Evolutionary conservation across 2,329 filamentous ascomycete genomes (phyloP), one percentile per base, ranked within the genome.

Genomic region (Aspergillus jensenii): DNA sequence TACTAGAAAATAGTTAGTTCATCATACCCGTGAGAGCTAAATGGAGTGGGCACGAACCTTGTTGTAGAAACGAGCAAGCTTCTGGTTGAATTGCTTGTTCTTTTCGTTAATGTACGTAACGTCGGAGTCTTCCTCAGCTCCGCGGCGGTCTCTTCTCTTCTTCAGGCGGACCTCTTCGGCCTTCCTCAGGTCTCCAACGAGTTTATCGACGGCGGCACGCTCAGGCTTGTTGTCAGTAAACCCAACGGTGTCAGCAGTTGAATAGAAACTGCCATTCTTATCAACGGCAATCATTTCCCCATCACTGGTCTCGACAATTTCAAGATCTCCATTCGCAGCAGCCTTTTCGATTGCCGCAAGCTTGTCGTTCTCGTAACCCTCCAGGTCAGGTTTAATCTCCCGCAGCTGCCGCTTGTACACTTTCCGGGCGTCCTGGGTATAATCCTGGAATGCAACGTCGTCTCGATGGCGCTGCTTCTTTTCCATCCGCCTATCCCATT

Each of bases 71-170:
- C 95, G 84, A 54, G 89, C 83, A 75, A 99, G 81, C 80, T 99
- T 98, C 80, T 96, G 88, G 86, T 99, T 99, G 81, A 99, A 99
- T 82, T 97, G 92, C 83, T 98, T 98, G 83, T 99, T 99, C 88
- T 99, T 97, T 79, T 97, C 92, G 79, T 99, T 99, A 84, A 99
- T 99, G 78, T 96, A 98, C 7, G 93, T 98, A 68, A 98, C 90
- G 76, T 99, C 95, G 27, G 87, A 89, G 48, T 93, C 90, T 62
- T 96, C 92, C 58, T 93, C 91, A 62, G 88, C 89, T 72, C 87
- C 89, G 72, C 87, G 85, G 73, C 92, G 84, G 64, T 96, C 91
- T 73, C 85, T 87, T 68, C 92, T 84, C 81, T 96, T 96, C 83
- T 93, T 96, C 70, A 96, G 72, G 52, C 92, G 83, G 52, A 87